Conservation (phyloP, 176 grass and related monocot species). For the Echinochloa phyllopogon region DNA sequence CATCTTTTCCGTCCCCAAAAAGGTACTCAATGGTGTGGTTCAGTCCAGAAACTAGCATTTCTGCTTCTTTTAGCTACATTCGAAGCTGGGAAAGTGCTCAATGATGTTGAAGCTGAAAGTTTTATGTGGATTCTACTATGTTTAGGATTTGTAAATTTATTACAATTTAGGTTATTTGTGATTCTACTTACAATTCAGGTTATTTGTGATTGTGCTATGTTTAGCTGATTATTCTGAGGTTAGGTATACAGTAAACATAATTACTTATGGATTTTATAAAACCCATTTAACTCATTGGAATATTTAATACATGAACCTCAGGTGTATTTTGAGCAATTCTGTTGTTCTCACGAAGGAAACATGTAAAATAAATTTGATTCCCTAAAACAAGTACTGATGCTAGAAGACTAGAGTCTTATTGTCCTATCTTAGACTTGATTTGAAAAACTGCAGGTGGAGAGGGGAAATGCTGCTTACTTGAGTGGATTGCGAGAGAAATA, state of each 20-base stretch:
- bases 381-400: constrained; percentile 19
- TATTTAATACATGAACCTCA: neutral
- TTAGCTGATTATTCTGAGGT: neutral
- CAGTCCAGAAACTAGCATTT: neutral
- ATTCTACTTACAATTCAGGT: neutral
- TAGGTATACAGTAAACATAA: neutral
- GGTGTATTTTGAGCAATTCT: neutral
- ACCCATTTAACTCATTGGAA: neutral
- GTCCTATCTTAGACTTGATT: constrained; percentile 22
- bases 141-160: neutral
- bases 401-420: constrained; percentile 2
- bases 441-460: constrained; percentile 80
- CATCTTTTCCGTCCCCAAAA: neutral
- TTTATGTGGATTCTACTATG: neutral
- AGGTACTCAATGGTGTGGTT: constrained; percentile 5
- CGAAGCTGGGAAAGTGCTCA: neutral
- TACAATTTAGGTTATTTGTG: neutral
- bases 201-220: constrained; percentile 6
- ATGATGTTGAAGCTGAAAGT: neutral
- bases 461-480: constrained; percentile 87
- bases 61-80: neutral
- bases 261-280: neutral
- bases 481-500: constrained; percentile 95
- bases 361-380: constrained; percentile 29
- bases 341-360: neutral